Evolutionary conservation across 345 rosid species (phyloP).

Genomic region (Brassica nigra): DNA sequence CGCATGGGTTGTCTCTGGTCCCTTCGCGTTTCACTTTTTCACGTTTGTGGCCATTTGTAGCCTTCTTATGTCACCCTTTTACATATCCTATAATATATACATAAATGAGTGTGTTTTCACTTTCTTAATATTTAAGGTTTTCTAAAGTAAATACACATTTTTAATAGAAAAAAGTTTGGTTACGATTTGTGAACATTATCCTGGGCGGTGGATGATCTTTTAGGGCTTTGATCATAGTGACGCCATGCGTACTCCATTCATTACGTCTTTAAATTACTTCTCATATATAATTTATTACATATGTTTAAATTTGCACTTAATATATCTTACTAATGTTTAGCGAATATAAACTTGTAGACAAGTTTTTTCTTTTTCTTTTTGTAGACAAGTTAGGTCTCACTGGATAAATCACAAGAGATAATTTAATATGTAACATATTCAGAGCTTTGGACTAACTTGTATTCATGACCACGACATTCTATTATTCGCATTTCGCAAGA

Average conservation of each 20-base stretch:
- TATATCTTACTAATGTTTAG: background rate
- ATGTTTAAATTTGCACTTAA: background rate
- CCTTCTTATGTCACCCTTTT: conserved; percentile 39
- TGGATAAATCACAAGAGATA: too few species aligned
- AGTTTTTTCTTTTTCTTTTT: too few species aligned
- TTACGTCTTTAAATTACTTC: background rate
- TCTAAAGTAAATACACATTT: conserved; percentile 27
- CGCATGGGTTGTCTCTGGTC: conserved; percentile 80
- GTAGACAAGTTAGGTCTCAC: too few species aligned
- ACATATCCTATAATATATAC: conserved; percentile 18
- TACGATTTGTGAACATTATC: conserved; percentile 37
- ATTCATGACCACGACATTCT: background rate
- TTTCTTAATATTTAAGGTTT: conserved; percentile 35
- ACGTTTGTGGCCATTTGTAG: conserved; percentile 43
- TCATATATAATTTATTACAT: background rate
- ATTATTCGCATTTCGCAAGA: background rate
- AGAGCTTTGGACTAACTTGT: conserved; percentile 8
- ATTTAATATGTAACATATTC: background rate
- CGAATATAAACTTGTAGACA: background rate
- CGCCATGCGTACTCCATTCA: conserved; percentile 35
- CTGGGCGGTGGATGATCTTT: conserved; percentile 27
- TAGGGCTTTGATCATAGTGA: conserved; percentile 45
- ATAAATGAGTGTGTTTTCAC: conserved; percentile 32
- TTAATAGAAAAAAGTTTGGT: conserved; percentile 17
- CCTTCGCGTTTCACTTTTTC: conserved; percentile 51